These are phyloP conservation scores for Microcyclospora pomicola DNA, from an alignment of 2,329 filamentous ascomycete genomes.

Conservation along the genomic window DNA sequence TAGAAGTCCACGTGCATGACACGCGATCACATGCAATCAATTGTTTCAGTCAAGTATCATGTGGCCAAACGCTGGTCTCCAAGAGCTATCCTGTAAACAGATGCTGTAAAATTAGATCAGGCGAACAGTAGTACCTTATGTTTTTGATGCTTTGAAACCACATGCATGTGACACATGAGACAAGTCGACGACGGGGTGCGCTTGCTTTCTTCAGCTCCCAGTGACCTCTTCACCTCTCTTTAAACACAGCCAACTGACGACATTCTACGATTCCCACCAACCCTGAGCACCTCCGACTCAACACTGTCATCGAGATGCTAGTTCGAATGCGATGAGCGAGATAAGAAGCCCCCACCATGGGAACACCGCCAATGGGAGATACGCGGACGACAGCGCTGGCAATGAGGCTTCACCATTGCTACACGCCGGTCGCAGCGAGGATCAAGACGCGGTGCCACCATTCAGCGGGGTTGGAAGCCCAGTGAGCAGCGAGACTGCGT, in stretches of 20 bases:
- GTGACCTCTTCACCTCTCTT: slow-evolving; percentile 1
- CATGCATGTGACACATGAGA: too few species aligned
- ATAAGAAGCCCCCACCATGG: background rate
- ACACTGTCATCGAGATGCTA: background rate
- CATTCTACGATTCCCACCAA: too few species aligned
- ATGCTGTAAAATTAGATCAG: too few species aligned
- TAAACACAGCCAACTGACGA: too few species aligned
- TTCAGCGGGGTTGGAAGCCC: slow-evolving; percentile 17
- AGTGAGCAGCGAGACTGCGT: slow-evolving; percentile 37
- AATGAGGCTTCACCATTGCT: slow-evolving; percentile 7
- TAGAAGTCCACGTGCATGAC: too few species aligned
- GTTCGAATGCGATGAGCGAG: background rate
- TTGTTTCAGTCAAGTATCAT: too few species aligned
- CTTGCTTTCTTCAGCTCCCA: slow-evolving; percentile 12
- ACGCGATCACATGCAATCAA: too few species aligned
- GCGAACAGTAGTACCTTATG: too few species aligned
- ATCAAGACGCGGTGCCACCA: slow-evolving; percentile 1
- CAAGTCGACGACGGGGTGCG: slow-evolving; percentile 19
- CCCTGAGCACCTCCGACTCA: background rate
- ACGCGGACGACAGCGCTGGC: slow-evolving; percentile 5
- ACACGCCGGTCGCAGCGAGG: background rate
- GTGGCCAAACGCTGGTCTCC: too few species aligned
- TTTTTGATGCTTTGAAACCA: too few species aligned
- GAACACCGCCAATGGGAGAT: slow-evolving; percentile 1
- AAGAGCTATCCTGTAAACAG: too few species aligned